These are phyloP conservation scores for Ophiostoma sp. DNA, from an alignment of 2,329 filamentous ascomycete genomes.

Conservation along the genomic window DNA sequence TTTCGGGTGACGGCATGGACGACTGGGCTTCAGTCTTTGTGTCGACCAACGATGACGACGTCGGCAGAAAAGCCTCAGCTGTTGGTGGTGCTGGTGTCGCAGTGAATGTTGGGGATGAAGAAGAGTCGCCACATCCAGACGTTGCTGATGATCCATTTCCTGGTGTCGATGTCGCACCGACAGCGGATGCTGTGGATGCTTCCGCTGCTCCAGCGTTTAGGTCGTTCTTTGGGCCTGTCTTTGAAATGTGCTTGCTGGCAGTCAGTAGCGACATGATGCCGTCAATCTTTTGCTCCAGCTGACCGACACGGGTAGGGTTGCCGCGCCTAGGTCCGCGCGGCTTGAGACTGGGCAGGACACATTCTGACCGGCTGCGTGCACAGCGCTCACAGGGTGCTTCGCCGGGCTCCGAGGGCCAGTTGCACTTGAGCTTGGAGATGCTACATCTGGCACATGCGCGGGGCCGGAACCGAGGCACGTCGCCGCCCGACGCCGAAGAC, in stretches of 20 bases:
- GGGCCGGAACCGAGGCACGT: constrained; percentile 30
- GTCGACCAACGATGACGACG: not conserved
- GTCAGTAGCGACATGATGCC: constrained; percentile 38
- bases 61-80: not conserved
- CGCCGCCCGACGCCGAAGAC: constrained; percentile 1
- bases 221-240: not conserved
- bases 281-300: constrained; percentile 39
- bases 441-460: constrained; percentile 34
- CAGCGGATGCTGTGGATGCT: not conserved
- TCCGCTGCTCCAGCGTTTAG: not conserved
- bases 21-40: not conserved
- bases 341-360: constrained; percentile 28
- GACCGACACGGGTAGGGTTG: constrained; percentile 34
- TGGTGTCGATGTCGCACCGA: not conserved
- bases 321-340: constrained; percentile 28
- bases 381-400: constrained; percentile 29
- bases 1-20: constrained; percentile 7
- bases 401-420: constrained; percentile 28
- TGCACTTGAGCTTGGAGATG: constrained; percentile 29
- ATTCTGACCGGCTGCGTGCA: constrained; percentile 26
- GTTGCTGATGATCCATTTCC: not conserved
- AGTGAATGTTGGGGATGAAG: not conserved
- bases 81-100: not conserved
- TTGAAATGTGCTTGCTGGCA: constrained; percentile 31
- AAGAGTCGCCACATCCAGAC: not conserved